Base-by-base conservation (phyloP, 345 rosid species). In the Murraya koenigii region DNA sequence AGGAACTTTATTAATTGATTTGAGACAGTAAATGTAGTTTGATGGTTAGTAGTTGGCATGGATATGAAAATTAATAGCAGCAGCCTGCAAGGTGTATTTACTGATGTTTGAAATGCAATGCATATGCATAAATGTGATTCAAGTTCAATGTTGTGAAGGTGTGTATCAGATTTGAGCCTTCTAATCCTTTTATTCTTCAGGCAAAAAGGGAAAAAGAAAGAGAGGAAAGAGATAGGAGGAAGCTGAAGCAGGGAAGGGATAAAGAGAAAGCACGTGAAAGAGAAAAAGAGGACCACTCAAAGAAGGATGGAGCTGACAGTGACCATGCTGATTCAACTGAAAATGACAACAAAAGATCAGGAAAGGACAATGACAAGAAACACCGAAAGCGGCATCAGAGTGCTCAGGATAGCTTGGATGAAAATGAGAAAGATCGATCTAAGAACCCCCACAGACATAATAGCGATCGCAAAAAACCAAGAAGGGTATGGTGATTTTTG, bases 171-270 rank as follows among this genome's bases (percentile, higher is more conserved):
- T 20, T 49, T 63, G 41, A 56, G 65, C 52, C 32, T 60, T 75
- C 7, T 77, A 72, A 26, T 70, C 55, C 77, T 54, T 52, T 47
- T 74, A 15, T 68, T 79, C 67, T 82, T 81, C 85, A 92, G 98
- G 93, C 87, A 33, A 89, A 88, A 75, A 91, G 84, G 82, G 90
- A 89, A 75, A 89, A 87, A 59, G 92, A 87, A 83, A 90, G 88
- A 84, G 93, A 88, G 65, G 94, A 89, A 72, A 90, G 86, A 75
- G 94, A 94, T 54, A 85, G 84, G 84, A 87, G 87, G 83, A 90
- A 84, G 80, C 80, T 71, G 56, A 93, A 85, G 71, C 89, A 93
- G 69, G 87, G 93, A 79, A 88, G 93, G 80, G 98, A 87, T 52
- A 90, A 85, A 75, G 94, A 88, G 54, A 88, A 86, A 82, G 88